Evolutionary conservation across 345 rosid genomes (phyloP).

Genomic region (Turnera subulata): DNA sequence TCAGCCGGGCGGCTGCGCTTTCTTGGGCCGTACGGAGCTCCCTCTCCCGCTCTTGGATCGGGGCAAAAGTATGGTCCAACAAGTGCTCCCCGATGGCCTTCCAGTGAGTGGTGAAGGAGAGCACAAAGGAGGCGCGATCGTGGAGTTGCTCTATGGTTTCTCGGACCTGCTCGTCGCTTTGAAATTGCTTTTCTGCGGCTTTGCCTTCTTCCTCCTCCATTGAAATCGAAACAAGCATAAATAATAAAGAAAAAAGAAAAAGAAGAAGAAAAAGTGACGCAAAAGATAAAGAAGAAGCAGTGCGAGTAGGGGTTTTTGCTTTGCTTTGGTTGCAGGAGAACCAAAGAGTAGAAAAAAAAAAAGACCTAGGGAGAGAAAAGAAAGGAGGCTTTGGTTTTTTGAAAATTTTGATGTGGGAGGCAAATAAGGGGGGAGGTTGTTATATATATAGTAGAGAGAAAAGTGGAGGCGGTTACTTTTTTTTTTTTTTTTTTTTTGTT

Average conservation of each 20-base stretch:
- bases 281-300: neutral
- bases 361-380: no score
- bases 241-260: neutral
- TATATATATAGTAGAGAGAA: no score
- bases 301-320: neutral
- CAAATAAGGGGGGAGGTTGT: no score
- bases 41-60: constrained; percentile 25
- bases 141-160: constrained; percentile 32
- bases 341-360: no score
- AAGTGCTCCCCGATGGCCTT: constrained; percentile 40
- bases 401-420: no score
- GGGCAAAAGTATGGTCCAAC: constrained; percentile 17
- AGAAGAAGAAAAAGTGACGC: neutral
- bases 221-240: neutral
- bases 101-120: constrained; percentile 38
- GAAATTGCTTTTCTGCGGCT: constrained; percentile 12
- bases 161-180: constrained; percentile 15
- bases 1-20: neutral
- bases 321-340: no score
- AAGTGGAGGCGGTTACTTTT: no score
- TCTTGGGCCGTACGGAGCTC: constrained; percentile 14
- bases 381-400: no score
- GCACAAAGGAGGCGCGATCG: constrained; percentile 35
- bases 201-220: constrained; percentile 8
- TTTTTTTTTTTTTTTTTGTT: no score